Conservation (phyloP, 345 rosid genomes). For the Ceriops tagal region DNA sequence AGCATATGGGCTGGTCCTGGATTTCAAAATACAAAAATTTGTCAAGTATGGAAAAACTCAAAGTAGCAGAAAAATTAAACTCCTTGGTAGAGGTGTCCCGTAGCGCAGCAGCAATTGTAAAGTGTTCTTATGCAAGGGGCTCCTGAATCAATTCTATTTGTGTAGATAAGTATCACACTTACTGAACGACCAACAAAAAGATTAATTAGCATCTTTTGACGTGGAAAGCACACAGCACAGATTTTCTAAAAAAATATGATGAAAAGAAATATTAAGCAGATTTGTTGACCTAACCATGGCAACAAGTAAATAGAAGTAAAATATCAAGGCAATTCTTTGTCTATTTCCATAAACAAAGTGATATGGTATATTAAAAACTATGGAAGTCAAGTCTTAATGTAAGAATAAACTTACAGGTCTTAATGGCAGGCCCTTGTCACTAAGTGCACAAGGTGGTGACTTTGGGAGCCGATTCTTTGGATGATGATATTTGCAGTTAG, state of each 20-base stretch:
- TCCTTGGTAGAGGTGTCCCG: background rate
- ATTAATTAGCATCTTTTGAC: background rate
- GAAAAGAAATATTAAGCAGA: too few species aligned
- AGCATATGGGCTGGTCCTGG: conserved; percentile 73
- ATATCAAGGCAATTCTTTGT: background rate
- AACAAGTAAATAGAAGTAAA: background rate
- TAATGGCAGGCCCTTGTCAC: conserved; percentile 87
- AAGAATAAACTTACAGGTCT: conserved; percentile 73
- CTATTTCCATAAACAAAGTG: background rate
- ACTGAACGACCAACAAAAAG: background rate
- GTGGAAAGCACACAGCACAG: too few species aligned
- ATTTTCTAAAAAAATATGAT: too few species aligned
- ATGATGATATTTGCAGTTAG: conserved; percentile 86
- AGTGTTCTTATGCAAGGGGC: background rate
- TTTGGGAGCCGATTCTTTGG: conserved; percentile 56
- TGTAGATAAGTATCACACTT: background rate
- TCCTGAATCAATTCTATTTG: background rate
- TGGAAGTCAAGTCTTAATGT: background rate
- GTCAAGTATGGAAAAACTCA: background rate
- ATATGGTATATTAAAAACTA: background rate
- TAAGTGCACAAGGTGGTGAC: conserved; percentile 50
- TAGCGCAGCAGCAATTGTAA: background rate
- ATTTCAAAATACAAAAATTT: conserved; percentile 4
- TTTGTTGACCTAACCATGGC: too few species aligned
- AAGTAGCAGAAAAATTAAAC: background rate